phyloP scores from a whole-genome alignment of 805 yeast genomes.

The Pichia kluyveri region DNA sequence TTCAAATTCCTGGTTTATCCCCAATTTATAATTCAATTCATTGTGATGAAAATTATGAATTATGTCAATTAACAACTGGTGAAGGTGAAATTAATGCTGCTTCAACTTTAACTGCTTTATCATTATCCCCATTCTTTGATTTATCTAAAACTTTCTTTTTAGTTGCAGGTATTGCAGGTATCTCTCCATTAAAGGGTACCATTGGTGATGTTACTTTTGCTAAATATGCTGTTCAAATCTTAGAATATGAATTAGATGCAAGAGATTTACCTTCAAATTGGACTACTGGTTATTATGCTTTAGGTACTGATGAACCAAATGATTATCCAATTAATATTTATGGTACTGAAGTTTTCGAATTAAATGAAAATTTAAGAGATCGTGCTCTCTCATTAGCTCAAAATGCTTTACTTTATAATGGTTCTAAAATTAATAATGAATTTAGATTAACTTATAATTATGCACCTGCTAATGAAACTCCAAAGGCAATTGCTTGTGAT shows the following conservation, averaged over 20 bases:
- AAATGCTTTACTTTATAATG: constrained; percentile 34
- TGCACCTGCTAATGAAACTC: constrained; percentile 41
- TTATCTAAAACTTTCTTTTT: constrained; percentile 51
- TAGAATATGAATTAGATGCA: constrained; percentile 51
- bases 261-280: constrained; percentile 42
- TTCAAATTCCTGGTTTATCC: constrained; percentile 58
- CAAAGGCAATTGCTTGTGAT: constrained; percentile 46
- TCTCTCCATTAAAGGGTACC: constrained; percentile 46
- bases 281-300: constrained; percentile 52
- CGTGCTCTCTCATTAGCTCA: constrained; percentile 46
- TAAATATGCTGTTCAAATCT: constrained; percentile 51
- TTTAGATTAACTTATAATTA: constrained; percentile 41
- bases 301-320: constrained; percentile 40
- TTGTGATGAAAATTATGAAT: constrained; percentile 42
- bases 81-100: constrained; percentile 67
- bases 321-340: constrained; percentile 46
- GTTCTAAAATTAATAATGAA: constrained; percentile 33
- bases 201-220: constrained; percentile 55
- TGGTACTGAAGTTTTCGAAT: constrained; percentile 59
- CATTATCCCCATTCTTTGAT: constrained; percentile 46
- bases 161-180: constrained; percentile 61
- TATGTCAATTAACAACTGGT: constrained; percentile 60
- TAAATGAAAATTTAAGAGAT: constrained; percentile 50
- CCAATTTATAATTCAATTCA: constrained; percentile 49
- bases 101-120: constrained; percentile 43